These are phyloP conservation scores for Hypocreales sp. DNA, from an alignment of 2,329 filamentous ascomycete genomes.

Conservation along the genomic window DNA sequence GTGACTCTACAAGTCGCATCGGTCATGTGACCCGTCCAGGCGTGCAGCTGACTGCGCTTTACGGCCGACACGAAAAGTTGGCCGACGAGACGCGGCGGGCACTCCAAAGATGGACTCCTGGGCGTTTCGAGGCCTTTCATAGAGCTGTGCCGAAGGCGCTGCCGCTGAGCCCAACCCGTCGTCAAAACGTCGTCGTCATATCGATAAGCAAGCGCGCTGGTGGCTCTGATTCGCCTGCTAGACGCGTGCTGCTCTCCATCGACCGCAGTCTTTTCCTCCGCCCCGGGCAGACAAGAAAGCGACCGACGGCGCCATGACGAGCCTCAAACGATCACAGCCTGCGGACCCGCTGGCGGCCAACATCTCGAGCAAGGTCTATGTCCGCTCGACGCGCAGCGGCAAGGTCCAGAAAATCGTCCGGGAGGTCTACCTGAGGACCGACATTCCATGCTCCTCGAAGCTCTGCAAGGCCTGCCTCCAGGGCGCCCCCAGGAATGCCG, in stretches of 20 bases:
- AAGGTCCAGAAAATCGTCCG: conserved; percentile 98
- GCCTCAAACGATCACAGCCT: conserved; percentile 42
- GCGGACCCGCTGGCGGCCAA: conserved; percentile 46
- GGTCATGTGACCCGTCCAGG: too few species aligned
- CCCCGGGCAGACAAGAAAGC: too few species aligned
- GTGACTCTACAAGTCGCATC: too few species aligned
- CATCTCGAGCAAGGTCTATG: conserved; percentile 90
- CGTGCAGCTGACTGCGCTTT: too few species aligned
- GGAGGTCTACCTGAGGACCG: conserved; percentile 87
- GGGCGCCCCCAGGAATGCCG: conserved; percentile 63
- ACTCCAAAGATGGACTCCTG: too few species aligned
- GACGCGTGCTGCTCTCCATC: conserved; percentile 8
- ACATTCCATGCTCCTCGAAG: conserved; percentile 92
- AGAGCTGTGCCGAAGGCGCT: too few species aligned
- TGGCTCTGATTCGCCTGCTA: conserved; percentile 8
- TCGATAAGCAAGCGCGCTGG: conserved; percentile 15
- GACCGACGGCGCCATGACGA: conserved; percentile 39
- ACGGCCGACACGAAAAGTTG: too few species aligned
- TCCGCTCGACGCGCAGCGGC: conserved; percentile 84
- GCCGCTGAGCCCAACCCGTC: too few species aligned
- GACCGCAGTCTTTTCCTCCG: conserved; percentile 1
- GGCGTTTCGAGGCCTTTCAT: too few species aligned
- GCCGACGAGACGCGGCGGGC: too few species aligned
- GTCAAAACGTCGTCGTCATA: too few species aligned
- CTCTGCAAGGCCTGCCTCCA: conserved; percentile 65